These are phyloP conservation scores for Cytospora mali DNA, from an alignment of 2,329 filamentous ascomycete genomes.

Conservation along the genomic window DNA sequence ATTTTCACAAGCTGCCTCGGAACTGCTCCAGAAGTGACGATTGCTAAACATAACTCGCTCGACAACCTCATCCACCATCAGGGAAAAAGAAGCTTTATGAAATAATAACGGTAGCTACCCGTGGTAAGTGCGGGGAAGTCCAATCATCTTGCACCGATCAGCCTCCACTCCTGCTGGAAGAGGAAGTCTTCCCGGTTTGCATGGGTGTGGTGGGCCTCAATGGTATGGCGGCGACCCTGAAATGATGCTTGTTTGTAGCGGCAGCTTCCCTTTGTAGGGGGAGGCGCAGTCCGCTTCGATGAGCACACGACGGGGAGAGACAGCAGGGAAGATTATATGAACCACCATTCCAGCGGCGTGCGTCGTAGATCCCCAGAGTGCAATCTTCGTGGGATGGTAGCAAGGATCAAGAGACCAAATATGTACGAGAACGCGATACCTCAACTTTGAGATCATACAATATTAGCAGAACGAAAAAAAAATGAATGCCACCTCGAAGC, in stretches of 20 bases:
- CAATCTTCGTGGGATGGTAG: no score
- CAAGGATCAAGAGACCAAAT: no score
- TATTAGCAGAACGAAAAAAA: no score
- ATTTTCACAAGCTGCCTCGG: background rate
- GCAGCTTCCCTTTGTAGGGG: background rate
- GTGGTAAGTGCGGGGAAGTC: background rate
- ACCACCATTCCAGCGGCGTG: no score
- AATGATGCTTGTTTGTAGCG: slow-evolving; percentile 17
- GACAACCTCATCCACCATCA: background rate
- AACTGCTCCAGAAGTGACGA: background rate
- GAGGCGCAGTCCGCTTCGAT: background rate
- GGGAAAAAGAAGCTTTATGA: background rate
- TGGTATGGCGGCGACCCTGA: slow-evolving; percentile 18
- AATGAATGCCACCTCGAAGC: no score
- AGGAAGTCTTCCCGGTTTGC: slow-evolving; percentile 1
- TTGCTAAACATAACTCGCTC: background rate
- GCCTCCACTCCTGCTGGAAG: background rate
- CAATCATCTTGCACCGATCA: background rate
- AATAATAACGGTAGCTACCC: background rate
- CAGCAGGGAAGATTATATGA: no score
- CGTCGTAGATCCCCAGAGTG: no score
- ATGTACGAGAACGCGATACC: no score
- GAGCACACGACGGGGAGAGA: background rate
- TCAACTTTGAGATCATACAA: no score
- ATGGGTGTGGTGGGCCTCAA: background rate